Conservation (phyloP, 1,139 yeast species). For the Saccharomycopsis phalli region DNA sequence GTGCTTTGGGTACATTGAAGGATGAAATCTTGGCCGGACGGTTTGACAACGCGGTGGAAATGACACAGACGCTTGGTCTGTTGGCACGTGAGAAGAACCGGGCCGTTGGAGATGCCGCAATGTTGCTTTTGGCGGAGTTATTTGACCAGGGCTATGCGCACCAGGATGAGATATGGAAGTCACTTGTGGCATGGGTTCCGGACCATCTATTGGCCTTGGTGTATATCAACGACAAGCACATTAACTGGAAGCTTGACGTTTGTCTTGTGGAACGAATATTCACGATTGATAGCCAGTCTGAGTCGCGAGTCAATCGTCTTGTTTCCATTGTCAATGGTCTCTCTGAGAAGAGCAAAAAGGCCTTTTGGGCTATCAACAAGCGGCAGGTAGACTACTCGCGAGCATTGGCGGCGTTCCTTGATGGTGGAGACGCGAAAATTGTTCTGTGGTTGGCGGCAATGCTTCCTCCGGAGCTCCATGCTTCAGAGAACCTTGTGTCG, state of each 20-base stretch:
- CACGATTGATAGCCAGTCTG: conserved; percentile 43
- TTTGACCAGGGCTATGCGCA: conserved; percentile 34
- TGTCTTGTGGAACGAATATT: conserved; percentile 51
- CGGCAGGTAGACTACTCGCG: conserved; percentile 54
- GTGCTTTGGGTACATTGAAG: conserved; percentile 30
- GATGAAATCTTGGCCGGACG: conserved; percentile 4
- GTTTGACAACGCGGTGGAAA: conserved; percentile 29
- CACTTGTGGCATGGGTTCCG: conserved; percentile 51
- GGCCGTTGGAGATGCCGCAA: conserved; percentile 56
- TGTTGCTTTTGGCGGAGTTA: conserved; percentile 45
- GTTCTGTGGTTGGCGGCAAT: conserved; percentile 56
- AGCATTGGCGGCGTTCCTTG: conserved; percentile 29
- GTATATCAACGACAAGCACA: conserved; percentile 64
- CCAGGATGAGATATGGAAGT: conserved; percentile 21
- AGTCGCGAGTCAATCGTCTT: conserved; percentile 45
- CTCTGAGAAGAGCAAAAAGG: conserved; percentile 48
- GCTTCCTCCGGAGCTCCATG: conserved; percentile 44
- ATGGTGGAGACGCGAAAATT: conserved; percentile 33
- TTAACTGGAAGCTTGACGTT: conserved; percentile 61
- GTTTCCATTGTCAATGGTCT: conserved; percentile 41
- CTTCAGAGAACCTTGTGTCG: conserved; percentile 41
- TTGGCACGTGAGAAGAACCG: conserved; percentile 62
- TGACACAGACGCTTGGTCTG: conserved; percentile 48
- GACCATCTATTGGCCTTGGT: conserved; percentile 55
- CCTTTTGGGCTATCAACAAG: conserved; percentile 60